Evolutionary conservation across 192 early-diverging fungal species (phyloP).

Genomic region (Kickxella alabastrina): DNA sequence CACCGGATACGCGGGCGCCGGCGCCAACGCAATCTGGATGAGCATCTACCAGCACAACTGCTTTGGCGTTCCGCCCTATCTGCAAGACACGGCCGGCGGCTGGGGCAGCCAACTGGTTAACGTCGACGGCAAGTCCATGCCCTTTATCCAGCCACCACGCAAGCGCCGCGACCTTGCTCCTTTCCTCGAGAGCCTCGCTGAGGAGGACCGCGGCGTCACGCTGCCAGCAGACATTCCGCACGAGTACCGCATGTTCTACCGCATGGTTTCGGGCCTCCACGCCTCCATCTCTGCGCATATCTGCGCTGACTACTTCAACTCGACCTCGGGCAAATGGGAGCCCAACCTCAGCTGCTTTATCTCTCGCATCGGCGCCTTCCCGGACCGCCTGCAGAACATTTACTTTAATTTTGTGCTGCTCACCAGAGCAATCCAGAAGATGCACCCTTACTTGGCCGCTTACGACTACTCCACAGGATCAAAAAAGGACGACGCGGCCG

Average conservation of each 20-base stretch:
- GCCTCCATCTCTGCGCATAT: slow-evolving; percentile 97
- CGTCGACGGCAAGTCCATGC: slow-evolving; percentile 38
- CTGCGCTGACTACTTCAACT: slow-evolving; percentile 89
- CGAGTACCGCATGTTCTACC: slow-evolving; percentile 46
- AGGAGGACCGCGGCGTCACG: slow-evolving; percentile 49
- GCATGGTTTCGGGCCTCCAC: slow-evolving; percentile 71
- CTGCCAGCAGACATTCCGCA: slow-evolving; percentile 44
- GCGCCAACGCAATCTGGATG: slow-evolving; percentile 86
- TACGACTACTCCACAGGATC: slow-evolving; percentile 76
- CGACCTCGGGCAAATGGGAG: slow-evolving; percentile 84
- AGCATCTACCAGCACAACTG: slow-evolving; percentile 99
- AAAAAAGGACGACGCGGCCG: slow-evolving; percentile 53
- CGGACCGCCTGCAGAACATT: slow-evolving; percentile 91
- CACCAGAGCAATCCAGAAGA: slow-evolving; percentile 80
- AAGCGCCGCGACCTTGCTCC: slow-evolving; percentile 46
- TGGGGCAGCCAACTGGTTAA: slow-evolving; percentile 51
- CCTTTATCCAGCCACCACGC: slow-evolving; percentile 54
- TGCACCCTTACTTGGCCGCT: slow-evolving; percentile 66
- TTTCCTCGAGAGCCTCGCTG: slow-evolving; percentile 54
- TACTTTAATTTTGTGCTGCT: slow-evolving; percentile 92
- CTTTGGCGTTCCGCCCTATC: slow-evolving; percentile 66
- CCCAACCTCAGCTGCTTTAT: slow-evolving; percentile 90
- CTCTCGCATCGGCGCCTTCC: slow-evolving; percentile 79
- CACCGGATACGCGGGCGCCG: slow-evolving; percentile 91
- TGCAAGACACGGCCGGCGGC: slow-evolving; percentile 56